These are phyloP conservation scores for Pseudonitzschia pungens DNA, from an alignment of 108 stramenopile genomes.

Conservation along the genomic window DNA sequence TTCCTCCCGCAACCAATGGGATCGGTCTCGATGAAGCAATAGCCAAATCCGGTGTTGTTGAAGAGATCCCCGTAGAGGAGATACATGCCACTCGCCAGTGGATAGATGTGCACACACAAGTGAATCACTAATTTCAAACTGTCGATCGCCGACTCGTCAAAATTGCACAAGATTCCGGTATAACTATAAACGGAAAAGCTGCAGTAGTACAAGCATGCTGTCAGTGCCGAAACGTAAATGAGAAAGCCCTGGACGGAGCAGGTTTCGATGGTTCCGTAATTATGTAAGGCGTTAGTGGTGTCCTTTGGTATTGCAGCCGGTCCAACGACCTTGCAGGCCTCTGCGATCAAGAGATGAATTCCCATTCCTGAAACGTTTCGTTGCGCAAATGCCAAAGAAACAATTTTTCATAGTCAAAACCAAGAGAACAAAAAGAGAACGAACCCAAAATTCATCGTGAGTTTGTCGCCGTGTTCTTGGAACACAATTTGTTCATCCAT, in stretches of 20 bases:
- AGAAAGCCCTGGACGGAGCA: slow-evolving; percentile 3
- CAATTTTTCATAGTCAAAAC: background rate
- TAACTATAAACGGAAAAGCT: slow-evolving; percentile 10
- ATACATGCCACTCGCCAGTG: background rate
- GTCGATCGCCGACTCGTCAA: background rate
- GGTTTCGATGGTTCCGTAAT: background rate
- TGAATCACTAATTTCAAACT: background rate
- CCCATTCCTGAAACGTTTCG: background rate
- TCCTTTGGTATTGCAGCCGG: background rate
- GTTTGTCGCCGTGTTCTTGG: too few species aligned
- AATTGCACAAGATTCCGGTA: background rate
- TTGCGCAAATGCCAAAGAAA: background rate
- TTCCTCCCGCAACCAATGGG: slow-evolving; percentile 4
- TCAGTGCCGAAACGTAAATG: background rate
- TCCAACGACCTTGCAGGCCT: background rate
- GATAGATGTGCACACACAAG: background rate
- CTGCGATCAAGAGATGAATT: background rate
- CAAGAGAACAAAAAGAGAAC: background rate
- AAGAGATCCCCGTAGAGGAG: background rate
- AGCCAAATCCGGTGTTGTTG: slow-evolving; percentile 10
- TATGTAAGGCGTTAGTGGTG: background rate
- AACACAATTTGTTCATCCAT: background rate
- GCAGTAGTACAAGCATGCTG: background rate
- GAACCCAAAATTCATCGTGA: too few species aligned
- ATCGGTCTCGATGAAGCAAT: slow-evolving; percentile 4